Evolutionary conservation across 2,329 filamentous ascomycete genomes (phyloP), one percentile per base, ranked within the genome.

Genomic region (Penicillium sp.): DNA sequence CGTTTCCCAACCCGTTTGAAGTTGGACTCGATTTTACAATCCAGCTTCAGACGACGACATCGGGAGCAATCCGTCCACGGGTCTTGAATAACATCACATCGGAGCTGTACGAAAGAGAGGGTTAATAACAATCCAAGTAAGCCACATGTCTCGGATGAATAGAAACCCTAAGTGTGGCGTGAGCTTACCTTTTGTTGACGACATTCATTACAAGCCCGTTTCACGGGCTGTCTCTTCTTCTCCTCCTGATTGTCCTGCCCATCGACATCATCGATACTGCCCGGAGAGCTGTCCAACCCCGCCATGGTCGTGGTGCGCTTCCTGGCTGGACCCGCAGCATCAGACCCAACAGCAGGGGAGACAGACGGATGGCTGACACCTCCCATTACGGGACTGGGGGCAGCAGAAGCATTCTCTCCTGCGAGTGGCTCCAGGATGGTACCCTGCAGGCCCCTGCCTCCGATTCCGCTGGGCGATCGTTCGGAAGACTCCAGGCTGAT

Each of bases 1-100:
- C 82, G 75, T 69, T 84, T 84, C 42, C 81, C 82, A 31, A 84
- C 71, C 53, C 82, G 77, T 69, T 83, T 84, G 72, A 85, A 85
- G 66, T 82, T 82, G 53, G 80, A 78, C 61, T 84, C 81, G 64
- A 85, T 83, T 60, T 81, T 80, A 69, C 82, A 85, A 48, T 75
- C 73, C 34, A 84, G 77, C 53, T 75, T 77, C 51, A 84, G 75
- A 57, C 82, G 82, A 54, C 75, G 72, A 66, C 82, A 85, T 53
- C 82, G 75, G 33, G 75, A 76, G 67, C 82, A 85, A 44, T 76
- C 73, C 52, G 73, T 72, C 68, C 81, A 84, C 9, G 81, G 81
- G 40, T 83, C 79, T 61, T 82, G 79, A 51, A 79, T 69, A 53
- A 84, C 82, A 69, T 85, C 81, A 69, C 82, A 85, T 61, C 80